These are phyloP conservation scores for Zygosaccharomyces bailii DNA, from an alignment of 805 yeast species.

Conservation along the genomic window DNA sequence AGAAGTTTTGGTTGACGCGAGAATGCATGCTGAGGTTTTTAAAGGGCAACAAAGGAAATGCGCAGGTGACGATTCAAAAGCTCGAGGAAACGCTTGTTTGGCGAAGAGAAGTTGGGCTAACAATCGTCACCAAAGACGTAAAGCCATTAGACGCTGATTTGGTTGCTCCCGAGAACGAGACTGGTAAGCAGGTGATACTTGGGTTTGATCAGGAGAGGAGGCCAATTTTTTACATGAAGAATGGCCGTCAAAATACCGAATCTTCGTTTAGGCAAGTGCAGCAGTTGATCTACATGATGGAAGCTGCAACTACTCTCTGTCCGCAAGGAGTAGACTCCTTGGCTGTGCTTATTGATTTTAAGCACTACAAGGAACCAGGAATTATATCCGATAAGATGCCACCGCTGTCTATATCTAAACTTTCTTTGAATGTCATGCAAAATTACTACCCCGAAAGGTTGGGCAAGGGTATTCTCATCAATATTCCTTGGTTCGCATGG, in stretches of 20 bases:
- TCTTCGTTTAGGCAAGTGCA: slow-evolving; percentile 52
- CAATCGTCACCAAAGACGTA: slow-evolving; percentile 36
- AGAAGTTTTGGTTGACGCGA: slow-evolving; percentile 41
- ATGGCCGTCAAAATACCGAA: slow-evolving; percentile 54
- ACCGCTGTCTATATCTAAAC: slow-evolving; percentile 48
- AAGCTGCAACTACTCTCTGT: slow-evolving; percentile 48
- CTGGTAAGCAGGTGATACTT: slow-evolving; percentile 52
- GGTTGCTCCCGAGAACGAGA: slow-evolving; percentile 46
- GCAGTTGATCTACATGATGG: slow-evolving; percentile 56
- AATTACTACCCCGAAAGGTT: slow-evolving; percentile 58
- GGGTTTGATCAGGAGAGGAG: slow-evolving; percentile 54
- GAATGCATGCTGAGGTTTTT: slow-evolving; percentile 52
- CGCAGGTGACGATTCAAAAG: slow-evolving; percentile 42
- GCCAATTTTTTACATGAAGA: slow-evolving; percentile 50
- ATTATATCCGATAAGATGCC: slow-evolving; percentile 43
- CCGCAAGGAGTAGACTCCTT: slow-evolving; percentile 58
- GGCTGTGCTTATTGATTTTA: slow-evolving; percentile 54
- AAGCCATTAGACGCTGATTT: slow-evolving; percentile 40
- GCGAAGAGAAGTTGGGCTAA: slow-evolving; percentile 52
- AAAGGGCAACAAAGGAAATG: slow-evolving; percentile 51
- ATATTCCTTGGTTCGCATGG: slow-evolving; percentile 56
- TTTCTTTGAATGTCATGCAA: slow-evolving; percentile 49
- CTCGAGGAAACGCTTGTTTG: slow-evolving; percentile 48
- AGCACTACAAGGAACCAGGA: slow-evolving; percentile 40
- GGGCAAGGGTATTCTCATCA: slow-evolving; percentile 51